Base-by-base conservation (phyloP, 1,284 basidiomycete species). In the Takashimella koratensis region DNA sequence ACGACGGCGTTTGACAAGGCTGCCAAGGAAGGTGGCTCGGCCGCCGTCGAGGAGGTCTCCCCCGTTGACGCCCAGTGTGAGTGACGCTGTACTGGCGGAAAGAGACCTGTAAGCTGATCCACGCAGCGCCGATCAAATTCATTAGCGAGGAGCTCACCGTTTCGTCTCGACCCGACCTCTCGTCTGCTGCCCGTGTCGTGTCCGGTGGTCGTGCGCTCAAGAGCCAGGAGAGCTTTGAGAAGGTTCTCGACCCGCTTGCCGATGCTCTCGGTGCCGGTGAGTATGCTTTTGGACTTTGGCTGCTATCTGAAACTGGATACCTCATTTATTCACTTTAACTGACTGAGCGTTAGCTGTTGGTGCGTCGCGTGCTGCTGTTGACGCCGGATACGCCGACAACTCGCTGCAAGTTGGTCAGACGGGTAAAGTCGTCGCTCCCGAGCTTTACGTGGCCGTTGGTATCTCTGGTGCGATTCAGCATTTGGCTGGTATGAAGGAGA, bases 401-500 rank as follows among this genome's bases (percentile, higher is more conserved):
- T 95, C 91, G 5, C 76, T 98, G 54, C 96, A 99, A 79, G 96
- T 99, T 25, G 96, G 96, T 36, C 96, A 99, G 80, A 99, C 96
- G 0, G 96, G 96, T 56, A 98, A 98, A 78, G 80, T 82, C 57
- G 57, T 69, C 57, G 45, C 48, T 24, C 43, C 52, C 43, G 90
- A 97, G 75, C 79, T 98, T 53, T 98, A 98, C 77, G 83, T 98
- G 71, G 96, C 96, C 13, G 76, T 98, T 47, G 96, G 96, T 58
- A 98, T 99, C 68, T 96, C 91, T 25, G 96, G 96, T 43, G 96
- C 93, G 21, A 98, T 98, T 67, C 96, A 99, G 78, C 96, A 98
- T 80, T 80, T 98, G 58, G 96, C 96, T 24, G 96, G 96, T 26
- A 99, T 98, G 96, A 98, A 98, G 77, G 96, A 98, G 75, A 93